A percentile compares a stretch with the other conserved stretches of the same genome.
Evolutionary conservation across 2,329 filamentous ascomycete species (phyloP).

Genomic region (Fusarium subglutinans): DNA sequence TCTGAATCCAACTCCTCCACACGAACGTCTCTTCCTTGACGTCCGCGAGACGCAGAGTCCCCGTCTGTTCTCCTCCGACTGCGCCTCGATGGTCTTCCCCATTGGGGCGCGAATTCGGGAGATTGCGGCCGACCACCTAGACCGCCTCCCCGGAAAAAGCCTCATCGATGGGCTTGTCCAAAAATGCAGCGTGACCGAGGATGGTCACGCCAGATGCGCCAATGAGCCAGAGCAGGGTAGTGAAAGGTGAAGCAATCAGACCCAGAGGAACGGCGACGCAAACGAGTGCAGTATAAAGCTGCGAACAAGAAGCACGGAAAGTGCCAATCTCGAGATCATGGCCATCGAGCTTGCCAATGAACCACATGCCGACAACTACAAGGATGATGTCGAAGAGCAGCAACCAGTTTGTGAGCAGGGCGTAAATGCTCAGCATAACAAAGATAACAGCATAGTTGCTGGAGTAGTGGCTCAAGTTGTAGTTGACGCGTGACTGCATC

Average conservation of each 20-base stretch:
- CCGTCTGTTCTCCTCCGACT: conserved; percentile 70
- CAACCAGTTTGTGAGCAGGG: conserved; percentile 84
- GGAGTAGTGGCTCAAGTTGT: conserved; percentile 96
- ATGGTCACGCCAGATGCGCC: conserved; percentile 94
- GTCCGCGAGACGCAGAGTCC: conserved; percentile 52
- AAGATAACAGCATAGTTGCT: conserved; percentile 98
- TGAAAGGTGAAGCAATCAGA: conserved; percentile 84
- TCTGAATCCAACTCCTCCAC: conserved; percentile 76
- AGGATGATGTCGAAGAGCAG: conserved; percentile 94
- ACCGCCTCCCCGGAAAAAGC: conserved; percentile 99
- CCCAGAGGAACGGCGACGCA: conserved; percentile 85
- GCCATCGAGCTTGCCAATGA: conserved; percentile 90
- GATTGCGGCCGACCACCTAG: conserved; percentile 99
- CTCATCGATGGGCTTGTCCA: conserved; percentile 99
- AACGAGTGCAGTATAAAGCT: conserved; percentile 91
- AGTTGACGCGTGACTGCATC: conserved; percentile 91
- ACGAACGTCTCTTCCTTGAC: conserved; percentile 48
- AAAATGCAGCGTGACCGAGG: conserved; percentile 90
- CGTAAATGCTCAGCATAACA: conserved; percentile 95
- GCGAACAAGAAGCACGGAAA: conserved; percentile 84
- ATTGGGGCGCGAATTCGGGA: conserved; percentile 92
- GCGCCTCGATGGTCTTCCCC: conserved; percentile 99
- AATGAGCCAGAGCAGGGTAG: conserved; percentile 92
- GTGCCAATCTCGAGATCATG: conserved; percentile 87
- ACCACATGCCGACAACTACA: conserved; percentile 85